Evolutionary conservation across 331 rosid species (phyloP), one percentile per base, ranked within the genome.

Genomic region (Ulmus americana): DNA sequence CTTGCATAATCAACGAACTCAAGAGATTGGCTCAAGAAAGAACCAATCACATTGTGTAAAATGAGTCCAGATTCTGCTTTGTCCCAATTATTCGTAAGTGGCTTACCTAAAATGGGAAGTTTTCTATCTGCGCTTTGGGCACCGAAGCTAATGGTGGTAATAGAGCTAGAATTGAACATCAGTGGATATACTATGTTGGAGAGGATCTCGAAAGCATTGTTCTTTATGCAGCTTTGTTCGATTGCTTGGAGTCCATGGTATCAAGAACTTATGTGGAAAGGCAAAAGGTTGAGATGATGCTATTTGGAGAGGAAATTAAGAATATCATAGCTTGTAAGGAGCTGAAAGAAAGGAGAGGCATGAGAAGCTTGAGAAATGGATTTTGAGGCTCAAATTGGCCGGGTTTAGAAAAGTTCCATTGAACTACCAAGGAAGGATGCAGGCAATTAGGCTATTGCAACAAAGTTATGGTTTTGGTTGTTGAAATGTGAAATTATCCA

Each of bases 141-240:
- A 15, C 95, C 96, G 0, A 91, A 88, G 59, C 47, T 91, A 9
- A 44, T 86, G 69, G 94, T 91, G 44, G 20, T 91, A 11, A 88
- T 92, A 0, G 97, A 91, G 74, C 97, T 88, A 56, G 95, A 91
- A 70, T 82, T 96, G 20, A 85, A 91, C 79, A 81, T 83, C 62
- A 91, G 79, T 52, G 92, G 90, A 15, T 77, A 70, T 11, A 75
- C 69, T 44, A 62, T 91, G 22, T 68, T 80, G 86, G 96, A 91
- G 67, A 86, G 96, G 78, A 68, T 86, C 38, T 47, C 64, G 8
- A 74, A 69, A 48, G 83, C 97, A 22, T 45, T 91, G 52, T 45
- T 84, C 76, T 91, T 18, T 91, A 91, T 39, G 82, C 79, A 45
- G 76, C 95, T 8, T 64, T 88, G 52, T 91, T 91, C 70, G 95